Percentiles rank a stretch among this genome's conserved stretches.
Conservation (phyloP, 169 alveolate genomes). For the Plasmodium berghei region DNA sequence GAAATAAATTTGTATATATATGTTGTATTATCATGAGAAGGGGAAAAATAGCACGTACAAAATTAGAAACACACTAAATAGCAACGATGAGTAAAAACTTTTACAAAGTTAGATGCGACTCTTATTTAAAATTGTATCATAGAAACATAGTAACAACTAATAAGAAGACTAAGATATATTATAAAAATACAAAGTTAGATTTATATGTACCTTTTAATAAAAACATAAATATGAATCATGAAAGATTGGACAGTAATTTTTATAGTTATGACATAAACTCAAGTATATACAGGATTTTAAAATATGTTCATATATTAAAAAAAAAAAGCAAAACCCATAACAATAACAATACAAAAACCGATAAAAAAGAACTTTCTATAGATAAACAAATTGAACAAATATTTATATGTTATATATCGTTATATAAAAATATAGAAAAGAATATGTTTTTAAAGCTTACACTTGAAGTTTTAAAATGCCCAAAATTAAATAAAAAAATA, state of each 20-base stretch:
- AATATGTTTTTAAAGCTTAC: conserved; percentile 64
- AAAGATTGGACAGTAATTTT: conserved; percentile 35
- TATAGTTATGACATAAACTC: conserved; percentile 38
- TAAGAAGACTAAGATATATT: conserved; percentile 13
- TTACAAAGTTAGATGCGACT: conserved; percentile 4
- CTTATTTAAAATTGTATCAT: neutral
- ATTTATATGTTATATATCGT: conserved; percentile 57
- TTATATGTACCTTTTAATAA: conserved; percentile 57
- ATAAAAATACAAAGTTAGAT: conserved; percentile 28
- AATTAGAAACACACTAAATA: too few relatives aligned
- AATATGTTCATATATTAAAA: conserved; percentile 59
- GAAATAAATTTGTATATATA: neutral
- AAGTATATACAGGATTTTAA: conserved; percentile 42
- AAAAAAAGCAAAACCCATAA: conserved; percentile 9
- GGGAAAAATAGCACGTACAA: neutral
- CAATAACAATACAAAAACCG: neutral
- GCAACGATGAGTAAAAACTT: conserved; percentile 29
- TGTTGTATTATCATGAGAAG: neutral
- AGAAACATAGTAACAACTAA: conserved; percentile 8
- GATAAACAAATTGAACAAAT: conserved; percentile 48
- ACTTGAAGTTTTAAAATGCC: conserved; percentile 23
- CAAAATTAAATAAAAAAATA: conserved; percentile 28
- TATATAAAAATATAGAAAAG: conserved; percentile 34
- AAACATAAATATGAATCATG: conserved; percentile 52
- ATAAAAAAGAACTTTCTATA: neutral